These are phyloP conservation scores for Syzygium syzygioides DNA, from an alignment of 441 rosid genomes.

Conservation along the genomic window DNA sequence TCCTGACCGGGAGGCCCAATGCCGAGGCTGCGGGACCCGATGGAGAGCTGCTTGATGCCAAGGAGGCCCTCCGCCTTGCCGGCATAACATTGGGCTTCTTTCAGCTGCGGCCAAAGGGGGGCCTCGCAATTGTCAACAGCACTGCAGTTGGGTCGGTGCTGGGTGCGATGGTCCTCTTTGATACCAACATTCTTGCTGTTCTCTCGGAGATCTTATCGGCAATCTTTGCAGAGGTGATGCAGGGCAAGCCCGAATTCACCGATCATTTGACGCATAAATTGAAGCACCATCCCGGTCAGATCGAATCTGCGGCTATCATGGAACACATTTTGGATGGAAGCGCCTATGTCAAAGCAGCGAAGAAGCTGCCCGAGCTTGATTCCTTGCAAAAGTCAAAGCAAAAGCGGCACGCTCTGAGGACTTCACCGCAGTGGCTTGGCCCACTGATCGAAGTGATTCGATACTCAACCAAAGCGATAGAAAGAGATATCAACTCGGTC, in stretches of 20 bases:
- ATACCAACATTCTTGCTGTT: conserved; percentile 8
- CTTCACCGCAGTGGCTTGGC: conserved; percentile 13
- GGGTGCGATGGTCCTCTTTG: conserved; percentile 29
- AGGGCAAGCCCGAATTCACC: conserved; percentile 31
- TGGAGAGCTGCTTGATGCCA: neutral
- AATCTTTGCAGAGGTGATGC: conserved; percentile 14
- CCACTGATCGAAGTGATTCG: conserved; percentile 13
- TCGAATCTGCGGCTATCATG: conserved; percentile 14
- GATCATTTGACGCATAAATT: conserved; percentile 34
- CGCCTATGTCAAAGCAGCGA: conserved; percentile 1
- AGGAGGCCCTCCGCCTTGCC: neutral
- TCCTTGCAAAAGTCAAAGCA: conserved; percentile 12
- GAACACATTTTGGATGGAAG: conserved; percentile 14
- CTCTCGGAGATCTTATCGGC: conserved; percentile 7
- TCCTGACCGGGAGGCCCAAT: conserved; percentile 9
- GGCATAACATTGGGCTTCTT: conserved; percentile 3
- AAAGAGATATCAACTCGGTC: conserved; percentile 16
- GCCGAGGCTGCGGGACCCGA: conserved; percentile 7
- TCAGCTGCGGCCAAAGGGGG: conserved; percentile 31
- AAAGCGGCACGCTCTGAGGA: conserved; percentile 7
- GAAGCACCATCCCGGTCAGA: conserved; percentile 44
- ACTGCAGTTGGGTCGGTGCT: conserved; percentile 43
- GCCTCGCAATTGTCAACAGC: conserved; percentile 36
- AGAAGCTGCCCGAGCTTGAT: conserved; percentile 3
- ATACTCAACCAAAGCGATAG: conserved; percentile 6